phyloP scores from a whole-genome alignment of 1,139 yeast genomes.

The Zygoascus sp. region DNA sequence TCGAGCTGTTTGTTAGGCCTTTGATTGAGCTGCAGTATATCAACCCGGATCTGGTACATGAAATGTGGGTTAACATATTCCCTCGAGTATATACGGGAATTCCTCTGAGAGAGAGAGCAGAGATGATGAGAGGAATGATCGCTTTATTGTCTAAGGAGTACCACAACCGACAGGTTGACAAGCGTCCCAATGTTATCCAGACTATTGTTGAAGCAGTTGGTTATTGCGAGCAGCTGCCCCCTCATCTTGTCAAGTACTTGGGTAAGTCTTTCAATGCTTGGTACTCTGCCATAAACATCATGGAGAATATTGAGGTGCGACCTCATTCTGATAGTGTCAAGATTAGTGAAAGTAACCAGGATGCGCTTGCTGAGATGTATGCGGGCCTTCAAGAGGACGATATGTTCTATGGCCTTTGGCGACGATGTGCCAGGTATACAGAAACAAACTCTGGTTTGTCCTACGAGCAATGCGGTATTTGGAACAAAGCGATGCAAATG shows the following conservation, averaged over 20 bases:
- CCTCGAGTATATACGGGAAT: slow-evolving; percentile 73
- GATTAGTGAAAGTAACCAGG: slow-evolving; percentile 81
- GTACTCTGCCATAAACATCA: slow-evolving; percentile 79
- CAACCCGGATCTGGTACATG: slow-evolving; percentile 72
- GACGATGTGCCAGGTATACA: slow-evolving; percentile 87
- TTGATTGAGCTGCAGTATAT: slow-evolving; percentile 78
- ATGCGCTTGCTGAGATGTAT: slow-evolving; percentile 85
- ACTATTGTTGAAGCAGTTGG: slow-evolving; percentile 80
- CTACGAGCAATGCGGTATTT: slow-evolving; percentile 89
- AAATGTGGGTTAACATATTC: slow-evolving; percentile 81
- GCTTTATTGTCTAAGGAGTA: slow-evolving; percentile 82
- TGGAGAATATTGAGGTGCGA: slow-evolving; percentile 69
- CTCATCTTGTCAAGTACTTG: slow-evolving; percentile 84
- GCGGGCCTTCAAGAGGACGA: slow-evolving; percentile 90
- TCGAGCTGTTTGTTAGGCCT: slow-evolving; percentile 50
- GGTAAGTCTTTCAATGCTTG: slow-evolving; percentile 88
- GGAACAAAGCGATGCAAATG: slow-evolving; percentile 91
- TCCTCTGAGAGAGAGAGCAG: slow-evolving; percentile 75
- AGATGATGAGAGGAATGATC: slow-evolving; percentile 74
- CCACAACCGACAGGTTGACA: slow-evolving; percentile 82
- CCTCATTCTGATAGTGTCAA: slow-evolving; percentile 66
- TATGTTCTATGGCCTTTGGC: slow-evolving; percentile 97
- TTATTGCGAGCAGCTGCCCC: slow-evolving; percentile 73
- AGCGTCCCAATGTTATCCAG: slow-evolving; percentile 82
- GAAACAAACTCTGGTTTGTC: slow-evolving; percentile 92